These are phyloP conservation scores for Aspergillus intermedius DNA, from an alignment of 2,329 filamentous ascomycete genomes.

Conservation along the genomic window DNA sequence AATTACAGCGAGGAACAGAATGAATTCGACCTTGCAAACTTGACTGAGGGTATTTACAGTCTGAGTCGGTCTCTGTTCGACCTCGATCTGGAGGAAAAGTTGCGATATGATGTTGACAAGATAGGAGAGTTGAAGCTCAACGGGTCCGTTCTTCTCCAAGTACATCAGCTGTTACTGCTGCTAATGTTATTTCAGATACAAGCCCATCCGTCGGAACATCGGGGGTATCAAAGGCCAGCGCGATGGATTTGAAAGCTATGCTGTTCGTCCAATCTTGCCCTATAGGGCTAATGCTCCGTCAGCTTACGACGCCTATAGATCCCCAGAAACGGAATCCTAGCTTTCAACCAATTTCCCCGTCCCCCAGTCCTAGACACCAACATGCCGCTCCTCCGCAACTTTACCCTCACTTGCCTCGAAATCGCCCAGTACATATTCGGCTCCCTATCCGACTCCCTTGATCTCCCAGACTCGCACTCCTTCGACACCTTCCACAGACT, in stretches of 20 bases:
- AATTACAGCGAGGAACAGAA: neutral
- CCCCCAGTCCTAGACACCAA: neutral
- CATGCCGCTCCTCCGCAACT: neutral
- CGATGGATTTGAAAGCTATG: neutral
- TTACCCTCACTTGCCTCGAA: neutral
- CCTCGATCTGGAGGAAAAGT: neutral
- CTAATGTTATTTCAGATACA: neutral
- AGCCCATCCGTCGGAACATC: neutral
- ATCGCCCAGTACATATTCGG: neutral
- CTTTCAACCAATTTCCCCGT: neutral
- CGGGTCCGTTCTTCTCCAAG: neutral
- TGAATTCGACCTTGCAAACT: neutral
- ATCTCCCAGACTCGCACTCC: too few relatives aligned
- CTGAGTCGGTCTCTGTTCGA: neutral
- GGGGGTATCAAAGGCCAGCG: neutral
- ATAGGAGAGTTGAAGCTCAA: neutral
- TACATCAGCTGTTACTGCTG: neutral
- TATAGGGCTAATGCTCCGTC: neutral
- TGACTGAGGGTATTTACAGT: neutral
- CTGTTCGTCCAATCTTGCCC: neutral
- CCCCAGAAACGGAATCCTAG: neutral
- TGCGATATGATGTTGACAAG: neutral
- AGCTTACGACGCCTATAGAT: neutral
- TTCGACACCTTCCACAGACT: neutral
- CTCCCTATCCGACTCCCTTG: neutral